A percentile compares a stretch with the other conserved stretches of the same genome.
Evolutionary conservation across 495 filamentous ascomycete genomes (phyloP).

Genomic region (Penicillium coprophilum): DNA sequence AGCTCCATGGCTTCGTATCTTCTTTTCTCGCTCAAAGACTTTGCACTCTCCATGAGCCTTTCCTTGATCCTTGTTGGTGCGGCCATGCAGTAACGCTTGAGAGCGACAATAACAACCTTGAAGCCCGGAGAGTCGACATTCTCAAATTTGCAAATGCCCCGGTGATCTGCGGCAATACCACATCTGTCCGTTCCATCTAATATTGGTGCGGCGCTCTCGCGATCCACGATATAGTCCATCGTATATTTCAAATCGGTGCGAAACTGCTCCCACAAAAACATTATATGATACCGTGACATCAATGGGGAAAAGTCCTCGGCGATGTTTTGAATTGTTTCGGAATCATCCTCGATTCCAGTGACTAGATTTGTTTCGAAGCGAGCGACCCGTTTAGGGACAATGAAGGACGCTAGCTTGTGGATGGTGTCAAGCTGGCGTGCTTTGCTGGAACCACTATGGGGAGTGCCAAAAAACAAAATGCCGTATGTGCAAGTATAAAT

Average conservation of each 20-base stretch:
- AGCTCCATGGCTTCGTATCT: slow-evolving; percentile 6
- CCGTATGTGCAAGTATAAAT: slow-evolving; percentile 72
- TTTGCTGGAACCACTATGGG: slow-evolving; percentile 60
- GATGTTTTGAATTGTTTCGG: slow-evolving; percentile 7
- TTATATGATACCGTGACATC: slow-evolving; percentile 4
- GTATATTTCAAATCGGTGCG: neutral
- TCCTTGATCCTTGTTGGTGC: neutral
- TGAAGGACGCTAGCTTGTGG: slow-evolving; percentile 5
- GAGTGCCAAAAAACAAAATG: slow-evolving; percentile 72
- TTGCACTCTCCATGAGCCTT: slow-evolving; percentile 4
- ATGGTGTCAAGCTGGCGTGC: neutral
- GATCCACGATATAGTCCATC: slow-evolving; percentile 4
- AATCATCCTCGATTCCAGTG: slow-evolving; percentile 6
- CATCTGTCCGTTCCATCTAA: slow-evolving; percentile 8
- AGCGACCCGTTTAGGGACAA: neutral
- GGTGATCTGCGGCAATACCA: slow-evolving; percentile 7
- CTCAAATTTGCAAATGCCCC: slow-evolving; percentile 9
- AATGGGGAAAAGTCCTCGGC: slow-evolving; percentile 2
- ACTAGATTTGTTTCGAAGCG: slow-evolving; percentile 10
- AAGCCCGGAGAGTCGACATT: slow-evolving; percentile 3
- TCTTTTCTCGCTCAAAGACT: neutral
- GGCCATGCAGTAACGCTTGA: slow-evolving; percentile 1
- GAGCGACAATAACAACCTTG: slow-evolving; percentile 3
- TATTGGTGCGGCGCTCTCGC: slow-evolving; percentile 1
- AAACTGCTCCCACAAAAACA: slow-evolving; percentile 5